These are phyloP conservation scores for Lizanozyma gosingica DNA, from an alignment of 1,139 yeast species.

Conservation along the genomic window DNA sequence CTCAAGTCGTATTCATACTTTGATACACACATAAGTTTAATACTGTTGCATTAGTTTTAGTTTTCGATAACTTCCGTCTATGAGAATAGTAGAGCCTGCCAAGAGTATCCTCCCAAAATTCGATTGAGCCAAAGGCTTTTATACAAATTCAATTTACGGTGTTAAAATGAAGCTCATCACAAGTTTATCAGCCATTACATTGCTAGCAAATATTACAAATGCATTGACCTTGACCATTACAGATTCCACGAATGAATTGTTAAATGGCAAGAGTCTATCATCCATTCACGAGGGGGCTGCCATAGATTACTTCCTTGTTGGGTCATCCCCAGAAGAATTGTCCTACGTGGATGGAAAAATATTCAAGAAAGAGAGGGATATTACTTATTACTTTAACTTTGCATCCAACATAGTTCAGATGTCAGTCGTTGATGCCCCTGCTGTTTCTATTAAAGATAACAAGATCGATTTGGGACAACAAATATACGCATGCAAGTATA, in stretches of 20 bases:
- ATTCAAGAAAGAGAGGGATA: neutral
- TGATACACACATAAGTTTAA: no score
- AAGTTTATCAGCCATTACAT: conserved; percentile 1
- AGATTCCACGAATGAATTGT: conserved; percentile 5
- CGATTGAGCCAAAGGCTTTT: no score
- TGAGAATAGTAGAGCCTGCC: no score
- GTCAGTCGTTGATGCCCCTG: conserved; percentile 9
- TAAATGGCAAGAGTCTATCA: conserved; percentile 20
- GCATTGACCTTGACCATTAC: neutral
- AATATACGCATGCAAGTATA: conserved; percentile 31
- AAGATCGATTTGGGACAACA: conserved; percentile 8
- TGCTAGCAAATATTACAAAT: conserved; percentile 2
- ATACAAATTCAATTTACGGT: no score
- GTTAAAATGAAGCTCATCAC: no score
- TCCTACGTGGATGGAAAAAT: conserved; percentile 5
- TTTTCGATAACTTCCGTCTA: no score
- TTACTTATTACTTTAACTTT: conserved; percentile 9
- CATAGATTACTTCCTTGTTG: conserved; percentile 35
- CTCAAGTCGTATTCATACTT: no score
- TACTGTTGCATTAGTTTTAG: no score
- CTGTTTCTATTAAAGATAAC: conserved; percentile 1
- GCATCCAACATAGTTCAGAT: conserved; percentile 7
- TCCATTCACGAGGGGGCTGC: conserved; percentile 50
- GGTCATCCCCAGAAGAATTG: conserved; percentile 9
- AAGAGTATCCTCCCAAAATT: no score